These are phyloP conservation scores for Cutaneotrichosporon mucoides DNA, from an alignment of 1,284 basidiomycete species.

Conservation along the genomic window DNA sequence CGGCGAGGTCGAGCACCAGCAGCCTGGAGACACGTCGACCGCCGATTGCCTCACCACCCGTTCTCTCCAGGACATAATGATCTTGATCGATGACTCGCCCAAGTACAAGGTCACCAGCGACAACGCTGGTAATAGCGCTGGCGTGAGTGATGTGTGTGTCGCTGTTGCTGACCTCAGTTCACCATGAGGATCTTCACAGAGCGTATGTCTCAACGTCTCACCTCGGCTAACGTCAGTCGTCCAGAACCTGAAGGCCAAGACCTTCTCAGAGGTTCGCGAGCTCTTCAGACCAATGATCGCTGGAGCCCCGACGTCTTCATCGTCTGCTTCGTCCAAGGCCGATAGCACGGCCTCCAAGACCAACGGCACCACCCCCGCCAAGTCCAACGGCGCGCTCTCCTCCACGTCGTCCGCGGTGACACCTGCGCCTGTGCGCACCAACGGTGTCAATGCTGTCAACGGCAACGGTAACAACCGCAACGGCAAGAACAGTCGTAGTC, in stretches of 20 bases:
- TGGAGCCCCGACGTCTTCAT: too few relatives aligned
- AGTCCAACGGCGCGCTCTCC: too few relatives aligned
- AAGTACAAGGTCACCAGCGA: not conserved
- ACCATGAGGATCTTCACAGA: constrained; percentile 2
- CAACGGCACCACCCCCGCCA: too few relatives aligned
- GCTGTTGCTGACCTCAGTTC: not conserved
- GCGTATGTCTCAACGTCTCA: not conserved
- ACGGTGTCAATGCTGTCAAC: too few relatives aligned
- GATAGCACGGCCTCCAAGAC: too few relatives aligned
- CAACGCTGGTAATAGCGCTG: constrained; percentile 31
- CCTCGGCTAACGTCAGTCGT: constrained; percentile 1
- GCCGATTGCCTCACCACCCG: constrained; percentile 10
- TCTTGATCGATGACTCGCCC: not conserved
- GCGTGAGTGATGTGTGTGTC: not conserved
- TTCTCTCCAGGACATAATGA: not conserved
- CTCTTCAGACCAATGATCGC: not conserved
- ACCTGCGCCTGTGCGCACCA: too few relatives aligned
- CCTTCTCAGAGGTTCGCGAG: not conserved
- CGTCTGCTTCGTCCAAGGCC: too few relatives aligned
- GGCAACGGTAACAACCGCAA: too few relatives aligned
- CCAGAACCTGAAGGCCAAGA: not conserved
- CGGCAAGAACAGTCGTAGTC: too few relatives aligned
- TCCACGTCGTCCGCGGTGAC: too few relatives aligned
- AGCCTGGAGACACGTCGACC: constrained; percentile 17
- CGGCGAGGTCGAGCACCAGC: constrained; percentile 26